Evolutionary conservation across 176 grass and related monocot genomes (phyloP), one percentile per base, ranked within the genome.

Genomic region (Cenchrus fungigraminus): DNA sequence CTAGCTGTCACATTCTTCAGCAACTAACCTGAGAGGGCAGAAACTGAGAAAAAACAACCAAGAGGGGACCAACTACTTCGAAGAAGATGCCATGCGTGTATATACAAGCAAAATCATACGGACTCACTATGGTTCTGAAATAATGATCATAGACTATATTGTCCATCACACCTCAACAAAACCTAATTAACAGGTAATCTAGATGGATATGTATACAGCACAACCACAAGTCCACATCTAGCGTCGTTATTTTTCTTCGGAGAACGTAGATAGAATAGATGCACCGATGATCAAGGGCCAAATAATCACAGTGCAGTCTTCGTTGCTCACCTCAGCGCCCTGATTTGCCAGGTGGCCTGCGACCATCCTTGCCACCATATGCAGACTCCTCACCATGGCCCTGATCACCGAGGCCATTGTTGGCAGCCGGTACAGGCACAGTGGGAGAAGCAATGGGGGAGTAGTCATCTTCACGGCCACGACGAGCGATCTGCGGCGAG

Each of bases 191-290:
- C 6, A 79, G 42, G 22, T 44, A 61, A 7, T 49, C 47, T 46
- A 20, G 25, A 45, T 25, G 4, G 37, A 2, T 40, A 40, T 2
- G 42, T 1, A 57, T 25, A 63, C 3, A 3, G 11, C 10, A 12
- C 49, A 51, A 58, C 15, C 34, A 16, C 10, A 76, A 68, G 25
- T 25, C 25, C 25, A 25, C 59, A 32, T 25, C 32, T 44, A 20
- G 31, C n/a, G 14, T 57, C 15, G 6, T 22, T 80, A 58, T 58
- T 81, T 76, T 82, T 68, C 40, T 16, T 54, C 32, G n/a, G n/a
- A 19, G 5, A 3, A 12, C 22, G 19, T 25, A 86, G 32, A 56
- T 19, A 46, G 20, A 19, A 70, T 12, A 31, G n/a, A 64, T 62
- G n/a, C 40, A 43, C 17, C 74, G n/a, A 52, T 4, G 19, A 8